Percentiles rank a stretch among this genome's conserved stretches.
Conservation (phyloP, 257 asterid species). For the Ophiorrhiza pumila region DNA sequence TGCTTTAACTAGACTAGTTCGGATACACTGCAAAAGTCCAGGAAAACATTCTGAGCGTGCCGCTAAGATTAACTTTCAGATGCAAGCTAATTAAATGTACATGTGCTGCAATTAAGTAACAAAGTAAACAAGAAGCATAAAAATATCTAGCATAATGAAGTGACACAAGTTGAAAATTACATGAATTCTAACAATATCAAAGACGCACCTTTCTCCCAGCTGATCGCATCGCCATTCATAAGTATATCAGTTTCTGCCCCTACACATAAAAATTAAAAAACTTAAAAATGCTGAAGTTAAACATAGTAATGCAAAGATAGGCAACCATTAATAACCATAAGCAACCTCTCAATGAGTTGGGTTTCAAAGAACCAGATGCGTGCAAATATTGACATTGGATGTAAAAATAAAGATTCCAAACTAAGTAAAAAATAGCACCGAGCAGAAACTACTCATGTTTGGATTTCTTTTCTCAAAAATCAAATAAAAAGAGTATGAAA, state of each 20-base stretch:
- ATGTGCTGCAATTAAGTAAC: background rate
- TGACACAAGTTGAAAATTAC: background rate
- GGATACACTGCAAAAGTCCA: conserved; percentile 47
- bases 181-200: background rate
- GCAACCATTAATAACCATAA: no score
- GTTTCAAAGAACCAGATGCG: no score
- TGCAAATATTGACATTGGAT: no score
- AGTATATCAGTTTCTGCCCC: conserved; percentile 20
- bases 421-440: background rate
- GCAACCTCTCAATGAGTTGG: no score
- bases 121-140: background rate
- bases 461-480: background rate
- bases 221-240: conserved; percentile 72
- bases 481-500: no score
- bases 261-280: conserved; percentile 7
- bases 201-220: conserved; percentile 51
- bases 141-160: background rate
- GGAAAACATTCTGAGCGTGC: conserved; percentile 11
- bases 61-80: background rate
- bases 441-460: background rate
- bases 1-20: conserved; percentile 40
- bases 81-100: background rate
- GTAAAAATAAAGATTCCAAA: background rate
- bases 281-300: background rate
- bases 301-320: no score